phyloP scores from a whole-genome alignment of 257 asterid genomes.

The Solanum clarkiae region DNA sequence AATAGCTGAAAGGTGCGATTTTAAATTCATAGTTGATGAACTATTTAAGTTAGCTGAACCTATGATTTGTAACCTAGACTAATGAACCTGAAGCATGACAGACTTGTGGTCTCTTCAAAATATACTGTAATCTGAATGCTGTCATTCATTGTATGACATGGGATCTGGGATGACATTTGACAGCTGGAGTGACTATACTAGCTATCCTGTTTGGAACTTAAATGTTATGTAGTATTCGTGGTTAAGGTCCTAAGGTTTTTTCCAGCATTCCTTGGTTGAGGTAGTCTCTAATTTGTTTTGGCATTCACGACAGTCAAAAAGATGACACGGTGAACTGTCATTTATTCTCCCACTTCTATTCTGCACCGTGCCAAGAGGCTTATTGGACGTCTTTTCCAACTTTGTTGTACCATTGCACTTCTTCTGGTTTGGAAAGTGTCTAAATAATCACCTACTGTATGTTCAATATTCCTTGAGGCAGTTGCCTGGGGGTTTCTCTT shows the following conservation, averaged over 20 bases:
- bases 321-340: neutral
- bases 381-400: neutral
- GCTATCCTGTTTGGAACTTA: neutral
- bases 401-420: neutral
- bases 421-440: neutral
- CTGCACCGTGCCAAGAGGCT: neutral
- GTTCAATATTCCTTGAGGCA: neutral
- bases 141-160: neutral
- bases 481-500: neutral
- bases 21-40: neutral
- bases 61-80: neutral
- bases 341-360: neutral
- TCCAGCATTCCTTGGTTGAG: neutral
- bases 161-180: neutral
- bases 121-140: neutral
- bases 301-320: neutral
- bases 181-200: neutral
- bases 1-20: neutral
- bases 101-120: neutral
- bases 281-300: neutral
- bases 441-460: neutral
- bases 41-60: neutral
- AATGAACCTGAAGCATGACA: neutral
- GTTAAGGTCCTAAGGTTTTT: neutral
- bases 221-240: neutral